Conservation (phyloP, 805 yeast genomes). For the Priceomyces haplophilus region DNA sequence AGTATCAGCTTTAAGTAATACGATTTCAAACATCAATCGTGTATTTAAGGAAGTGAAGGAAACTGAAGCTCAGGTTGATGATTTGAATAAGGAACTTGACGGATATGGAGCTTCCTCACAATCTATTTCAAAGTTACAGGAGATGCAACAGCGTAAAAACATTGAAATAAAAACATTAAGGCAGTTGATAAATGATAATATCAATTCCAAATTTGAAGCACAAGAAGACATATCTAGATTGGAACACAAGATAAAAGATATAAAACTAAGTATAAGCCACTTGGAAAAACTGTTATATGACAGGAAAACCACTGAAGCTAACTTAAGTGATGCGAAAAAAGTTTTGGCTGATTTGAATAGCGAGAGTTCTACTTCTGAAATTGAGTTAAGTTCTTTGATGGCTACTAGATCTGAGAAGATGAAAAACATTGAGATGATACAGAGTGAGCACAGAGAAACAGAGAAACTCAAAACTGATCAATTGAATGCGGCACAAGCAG, state of each 20-base stretch:
- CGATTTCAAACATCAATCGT: constrained; percentile 34
- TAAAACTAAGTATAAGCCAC: constrained; percentile 48
- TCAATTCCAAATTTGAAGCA: constrained; percentile 43
- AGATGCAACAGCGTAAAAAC: constrained; percentile 34
- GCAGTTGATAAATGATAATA: constrained; percentile 20
- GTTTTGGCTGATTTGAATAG: constrained; percentile 15
- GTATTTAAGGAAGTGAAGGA: constrained; percentile 27
- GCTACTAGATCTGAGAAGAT: not conserved
- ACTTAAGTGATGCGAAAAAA: constrained; percentile 33
- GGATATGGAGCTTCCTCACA: constrained; percentile 35
- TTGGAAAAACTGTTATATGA: constrained; percentile 52
- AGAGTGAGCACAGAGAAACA: not conserved
- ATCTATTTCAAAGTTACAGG: constrained; percentile 48
- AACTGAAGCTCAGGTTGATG: constrained; percentile 23
- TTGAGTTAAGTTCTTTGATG: not conserved
- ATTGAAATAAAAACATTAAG: constrained; percentile 42
- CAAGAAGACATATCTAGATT: constrained; percentile 44
- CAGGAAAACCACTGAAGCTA: constrained; percentile 35
- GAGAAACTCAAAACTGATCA: not conserved
- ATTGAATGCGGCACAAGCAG: not conserved
- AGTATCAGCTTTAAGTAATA: constrained; percentile 20
- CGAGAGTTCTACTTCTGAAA: constrained; percentile 7
- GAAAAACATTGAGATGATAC: not conserved
- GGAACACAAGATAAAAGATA: constrained; percentile 53
- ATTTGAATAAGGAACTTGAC: constrained; percentile 31